Base-by-base conservation (phyloP, 257 asterid species). In the Craterostigma plantagineum region DNA sequence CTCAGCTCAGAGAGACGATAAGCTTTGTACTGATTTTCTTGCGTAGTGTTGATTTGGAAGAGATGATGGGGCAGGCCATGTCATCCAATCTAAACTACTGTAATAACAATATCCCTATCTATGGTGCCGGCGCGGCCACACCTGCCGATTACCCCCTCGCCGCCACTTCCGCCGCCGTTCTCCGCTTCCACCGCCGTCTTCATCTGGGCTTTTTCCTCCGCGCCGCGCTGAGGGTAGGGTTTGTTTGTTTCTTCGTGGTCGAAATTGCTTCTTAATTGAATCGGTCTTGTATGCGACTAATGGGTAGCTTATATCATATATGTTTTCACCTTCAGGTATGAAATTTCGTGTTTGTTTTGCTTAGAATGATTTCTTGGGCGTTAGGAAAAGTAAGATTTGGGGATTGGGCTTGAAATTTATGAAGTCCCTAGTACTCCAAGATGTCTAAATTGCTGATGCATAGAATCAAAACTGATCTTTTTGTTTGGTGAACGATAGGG, bases 151-250 rank as follows among this genome's bases (percentile, higher is more conserved):
- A 61, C 54, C 48, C 63, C 62, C 17, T 61, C 44, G 40, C 63
- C 71, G 56, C 92, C 59, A 63, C 66, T 6, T 23, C 30, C 63
- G 75, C 81, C 62, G 67, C 70, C 66, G 70, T 68, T 38, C 77
- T 74, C 75, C 90, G 84, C 68, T 64, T 74, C 55, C 77, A 54
- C 70, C 75, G 59, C 76, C 82, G 73, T 52, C 51, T 63, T 53
- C 60, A 54, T 34, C 66, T 55, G 7, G 54, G 51, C 13, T 56
- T 60, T 35, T 58, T 61, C 45, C 75, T 69, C 52, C 72, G 57
- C 54, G 64, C 77, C 42, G 59, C 81, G 46, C 40, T 70, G 60
- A 58, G 71, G 94, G 94, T 81, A 63, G 39, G 7, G n/a, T 40
- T 13, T 35, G 27, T 23, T 23, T 23, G 30, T 6, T 23, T 2